A percentile compares a stretch with the other conserved stretches of the same genome.
phyloP scores from a whole-genome alignment of 768 basidiomycete genomes.

The Amanita pseudoporphyria region DNA sequence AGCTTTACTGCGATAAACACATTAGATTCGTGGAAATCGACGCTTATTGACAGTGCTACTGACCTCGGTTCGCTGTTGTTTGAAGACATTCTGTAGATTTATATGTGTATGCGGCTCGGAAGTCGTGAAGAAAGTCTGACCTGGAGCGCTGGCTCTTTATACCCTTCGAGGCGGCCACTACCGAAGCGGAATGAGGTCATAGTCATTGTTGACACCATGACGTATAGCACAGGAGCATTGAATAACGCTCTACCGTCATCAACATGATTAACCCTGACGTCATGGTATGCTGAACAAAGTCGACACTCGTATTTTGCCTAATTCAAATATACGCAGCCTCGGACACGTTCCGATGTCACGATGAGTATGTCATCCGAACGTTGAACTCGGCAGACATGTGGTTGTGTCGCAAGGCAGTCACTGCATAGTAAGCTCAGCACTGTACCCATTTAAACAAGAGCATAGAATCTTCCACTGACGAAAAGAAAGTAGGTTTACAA shows the following conservation, averaged over 20 bases:
- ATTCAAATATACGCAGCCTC: too few species aligned
- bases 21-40: not conserved
- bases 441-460: too few species aligned
- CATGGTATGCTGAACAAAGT: not conserved
- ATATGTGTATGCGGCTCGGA: not conserved
- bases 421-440: too few species aligned
- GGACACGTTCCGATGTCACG: too few species aligned
- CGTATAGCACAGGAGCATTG: not conserved
- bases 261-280: not conserved
- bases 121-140: not conserved
- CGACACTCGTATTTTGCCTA: too few species aligned
- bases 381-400: too few species aligned
- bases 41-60: not conserved
- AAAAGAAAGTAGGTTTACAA: too few species aligned
- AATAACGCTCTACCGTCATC: too few species aligned
- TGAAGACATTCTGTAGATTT: not conserved
- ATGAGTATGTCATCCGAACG: too few species aligned
- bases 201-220: not conserved
- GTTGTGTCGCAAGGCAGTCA: too few species aligned
- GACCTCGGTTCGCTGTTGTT: not conserved
- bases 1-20: slow-evolving; percentile 23
- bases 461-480: too few species aligned
- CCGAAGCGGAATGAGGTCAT: not conserved
- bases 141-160: not conserved
- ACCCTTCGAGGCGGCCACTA: too few species aligned